These are phyloP conservation scores for Pythium biforme DNA, from an alignment of 352 stramenopile species.

Conservation along the genomic window DNA sequence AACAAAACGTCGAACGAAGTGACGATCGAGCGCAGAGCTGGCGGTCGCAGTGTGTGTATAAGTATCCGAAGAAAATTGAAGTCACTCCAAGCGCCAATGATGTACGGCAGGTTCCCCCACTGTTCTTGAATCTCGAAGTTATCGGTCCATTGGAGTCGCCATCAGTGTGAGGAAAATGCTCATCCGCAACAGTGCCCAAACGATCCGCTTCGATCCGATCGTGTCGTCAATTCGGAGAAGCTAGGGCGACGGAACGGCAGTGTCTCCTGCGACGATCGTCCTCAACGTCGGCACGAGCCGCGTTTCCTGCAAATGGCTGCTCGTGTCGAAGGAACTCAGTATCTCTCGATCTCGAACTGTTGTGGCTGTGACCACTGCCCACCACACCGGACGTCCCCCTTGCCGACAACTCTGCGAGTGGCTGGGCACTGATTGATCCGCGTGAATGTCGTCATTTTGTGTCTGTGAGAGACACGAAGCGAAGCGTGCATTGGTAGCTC, in stretches of 20 bases:
- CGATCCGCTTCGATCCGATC: neutral
- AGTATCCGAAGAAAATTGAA: neutral
- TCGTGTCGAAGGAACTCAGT: too few species aligned
- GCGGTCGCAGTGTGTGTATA: neutral
- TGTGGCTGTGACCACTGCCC: too few species aligned
- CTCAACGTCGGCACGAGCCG: neutral
- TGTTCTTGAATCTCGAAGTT: neutral
- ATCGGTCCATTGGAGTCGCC: neutral
- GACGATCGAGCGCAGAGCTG: slow-evolving; percentile 1
- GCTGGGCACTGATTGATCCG: too few species aligned
- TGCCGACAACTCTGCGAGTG: too few species aligned
- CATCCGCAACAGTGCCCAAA: neutral
- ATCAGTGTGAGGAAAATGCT: slow-evolving; percentile 3
- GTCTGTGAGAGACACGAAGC: neutral
- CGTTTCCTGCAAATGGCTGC: neutral
- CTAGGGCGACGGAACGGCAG: neutral
- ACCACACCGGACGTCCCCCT: too few species aligned
- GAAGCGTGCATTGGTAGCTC: neutral
- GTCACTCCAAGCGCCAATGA: neutral
- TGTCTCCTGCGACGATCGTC: neutral
- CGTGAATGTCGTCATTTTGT: too few species aligned
- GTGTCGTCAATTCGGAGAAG: neutral
- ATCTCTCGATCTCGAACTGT: too few species aligned
- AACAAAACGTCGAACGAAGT: slow-evolving; percentile 24
- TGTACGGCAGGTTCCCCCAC: neutral